Conservation (phyloP, 805 yeast species). For the Starmerella ratchasimensis region DNA sequence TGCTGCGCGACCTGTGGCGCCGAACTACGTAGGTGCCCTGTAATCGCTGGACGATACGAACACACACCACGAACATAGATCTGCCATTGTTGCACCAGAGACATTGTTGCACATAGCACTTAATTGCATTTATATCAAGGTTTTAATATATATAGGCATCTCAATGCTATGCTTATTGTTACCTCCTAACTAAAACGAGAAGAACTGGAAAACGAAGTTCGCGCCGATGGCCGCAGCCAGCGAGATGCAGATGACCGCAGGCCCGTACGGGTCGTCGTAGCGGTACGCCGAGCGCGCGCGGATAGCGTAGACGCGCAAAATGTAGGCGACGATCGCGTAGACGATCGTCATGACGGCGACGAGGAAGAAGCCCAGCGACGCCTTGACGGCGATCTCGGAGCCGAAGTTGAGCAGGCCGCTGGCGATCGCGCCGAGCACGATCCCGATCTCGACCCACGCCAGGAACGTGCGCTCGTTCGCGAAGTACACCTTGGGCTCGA, state of each 20-base stretch:
- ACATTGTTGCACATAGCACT: no score
- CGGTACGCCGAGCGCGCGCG: slow-evolving; percentile 69
- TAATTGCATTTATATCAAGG: background rate
- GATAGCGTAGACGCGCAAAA: slow-evolving; percentile 71
- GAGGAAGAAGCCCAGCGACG: slow-evolving; percentile 74
- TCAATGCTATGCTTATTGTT: background rate
- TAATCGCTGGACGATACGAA: no score
- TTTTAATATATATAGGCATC: background rate
- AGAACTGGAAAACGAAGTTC: slow-evolving; percentile 28
- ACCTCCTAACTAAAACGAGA: background rate
- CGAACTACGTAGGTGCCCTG: background rate
- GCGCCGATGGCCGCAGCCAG: slow-evolving; percentile 52
- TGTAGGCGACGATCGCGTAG: slow-evolving; percentile 60
- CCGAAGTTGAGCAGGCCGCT: slow-evolving; percentile 80
- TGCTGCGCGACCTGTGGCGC: slow-evolving; percentile 17
- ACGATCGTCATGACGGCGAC: slow-evolving; percentile 60
- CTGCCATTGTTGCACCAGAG: no score
- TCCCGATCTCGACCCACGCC: slow-evolving; percentile 84
- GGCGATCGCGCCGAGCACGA: slow-evolving; percentile 79
- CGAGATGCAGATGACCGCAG: slow-evolving; percentile 64
- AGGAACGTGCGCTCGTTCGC: slow-evolving; percentile 93
- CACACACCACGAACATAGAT: no score
- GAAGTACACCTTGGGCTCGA: slow-evolving; percentile 97
- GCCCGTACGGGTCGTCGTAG: slow-evolving; percentile 82
- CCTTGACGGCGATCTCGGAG: slow-evolving; percentile 54